phyloP scores from a whole-genome alignment of 2,329 filamentous ascomycete genomes.

The Ophiostoma ulmi region DNA sequence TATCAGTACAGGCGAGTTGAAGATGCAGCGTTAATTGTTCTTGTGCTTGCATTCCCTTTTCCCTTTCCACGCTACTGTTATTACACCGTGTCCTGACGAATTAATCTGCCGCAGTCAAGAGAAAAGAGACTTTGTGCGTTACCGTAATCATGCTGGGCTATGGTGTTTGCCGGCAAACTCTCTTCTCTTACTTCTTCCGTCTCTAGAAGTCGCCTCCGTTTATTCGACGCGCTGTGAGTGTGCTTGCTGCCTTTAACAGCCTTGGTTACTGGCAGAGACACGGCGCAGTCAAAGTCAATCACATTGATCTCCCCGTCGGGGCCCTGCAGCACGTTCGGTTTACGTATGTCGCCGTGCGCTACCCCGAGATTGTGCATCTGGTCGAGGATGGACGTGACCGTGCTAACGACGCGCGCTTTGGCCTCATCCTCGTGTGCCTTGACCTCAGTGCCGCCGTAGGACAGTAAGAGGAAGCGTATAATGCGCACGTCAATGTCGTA shows the following conservation, averaged over 20 bases:
- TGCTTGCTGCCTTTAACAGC: not conserved
- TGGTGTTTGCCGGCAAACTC: too few relatives aligned
- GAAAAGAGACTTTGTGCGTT: not conserved
- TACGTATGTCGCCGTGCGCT: conserved; percentile 21
- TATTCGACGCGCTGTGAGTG: too few relatives aligned
- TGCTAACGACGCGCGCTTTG: not conserved
- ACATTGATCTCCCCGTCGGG: conserved; percentile 1
- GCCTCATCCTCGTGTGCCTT: not conserved
- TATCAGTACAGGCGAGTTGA: too few relatives aligned
- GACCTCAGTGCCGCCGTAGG: conserved; percentile 15
- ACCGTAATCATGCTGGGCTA: not conserved
- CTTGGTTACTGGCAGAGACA: not conserved
- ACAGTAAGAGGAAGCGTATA: conserved; percentile 23
- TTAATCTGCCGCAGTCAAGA: not conserved
- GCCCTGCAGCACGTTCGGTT: conserved; percentile 21
- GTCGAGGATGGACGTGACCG: not conserved
- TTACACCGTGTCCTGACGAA: too few relatives aligned
- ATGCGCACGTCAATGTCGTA: conserved; percentile 24
- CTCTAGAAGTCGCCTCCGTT: too few relatives aligned
- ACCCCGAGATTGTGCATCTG: conserved; percentile 23
- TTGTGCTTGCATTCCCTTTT: too few relatives aligned
- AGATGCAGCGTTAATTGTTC: too few relatives aligned
- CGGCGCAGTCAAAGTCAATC: conserved; percentile 22
- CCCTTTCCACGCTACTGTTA: too few relatives aligned
- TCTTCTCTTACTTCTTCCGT: too few relatives aligned